Evolutionary conservation across 805 yeast genomes (phyloP).

Genomic region (Hanseniaspora clermontiae): DNA sequence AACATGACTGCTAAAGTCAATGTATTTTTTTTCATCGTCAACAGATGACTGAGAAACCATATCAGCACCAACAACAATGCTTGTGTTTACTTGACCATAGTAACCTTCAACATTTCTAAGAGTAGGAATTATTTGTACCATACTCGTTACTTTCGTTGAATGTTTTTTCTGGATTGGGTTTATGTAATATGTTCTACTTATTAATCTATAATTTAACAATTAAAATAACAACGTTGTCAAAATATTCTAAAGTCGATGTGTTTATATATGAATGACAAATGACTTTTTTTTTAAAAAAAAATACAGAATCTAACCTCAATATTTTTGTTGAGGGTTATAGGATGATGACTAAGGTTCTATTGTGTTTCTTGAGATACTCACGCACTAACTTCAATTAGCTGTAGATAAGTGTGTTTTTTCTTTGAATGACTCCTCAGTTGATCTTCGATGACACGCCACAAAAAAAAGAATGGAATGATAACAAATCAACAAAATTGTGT

Average conservation of each 20-base stretch:
- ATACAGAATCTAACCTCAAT: not conserved
- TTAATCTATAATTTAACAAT: too few species aligned
- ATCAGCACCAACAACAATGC: not conserved
- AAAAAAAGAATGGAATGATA: too few species aligned
- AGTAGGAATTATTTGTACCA: constrained; percentile 2
- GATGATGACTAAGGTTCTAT: not conserved
- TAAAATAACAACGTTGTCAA: not conserved
- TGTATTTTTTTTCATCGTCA: not conserved
- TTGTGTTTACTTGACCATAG: constrained; percentile 9
- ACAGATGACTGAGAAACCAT: not conserved
- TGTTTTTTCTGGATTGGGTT: not conserved
- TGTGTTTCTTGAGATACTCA: not conserved
- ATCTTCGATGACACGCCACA: not conserved
- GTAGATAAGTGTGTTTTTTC: not conserved
- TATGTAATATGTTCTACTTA: not conserved
- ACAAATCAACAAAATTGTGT: not conserved
- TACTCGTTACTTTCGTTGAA: not conserved
- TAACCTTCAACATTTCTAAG: constrained; percentile 9
- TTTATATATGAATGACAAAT: not conserved
- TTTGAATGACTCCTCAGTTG: not conserved
- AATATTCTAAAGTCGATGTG: not conserved
- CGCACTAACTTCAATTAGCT: not conserved
- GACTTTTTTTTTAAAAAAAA: not conserved
- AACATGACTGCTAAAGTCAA: not conserved
- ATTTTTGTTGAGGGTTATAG: not conserved